A percentile compares a stretch with the other conserved stretches of the same genome.
Evolutionary conservation across 345 rosid genomes (phyloP).

Genomic region (Euclidium syriacum): DNA sequence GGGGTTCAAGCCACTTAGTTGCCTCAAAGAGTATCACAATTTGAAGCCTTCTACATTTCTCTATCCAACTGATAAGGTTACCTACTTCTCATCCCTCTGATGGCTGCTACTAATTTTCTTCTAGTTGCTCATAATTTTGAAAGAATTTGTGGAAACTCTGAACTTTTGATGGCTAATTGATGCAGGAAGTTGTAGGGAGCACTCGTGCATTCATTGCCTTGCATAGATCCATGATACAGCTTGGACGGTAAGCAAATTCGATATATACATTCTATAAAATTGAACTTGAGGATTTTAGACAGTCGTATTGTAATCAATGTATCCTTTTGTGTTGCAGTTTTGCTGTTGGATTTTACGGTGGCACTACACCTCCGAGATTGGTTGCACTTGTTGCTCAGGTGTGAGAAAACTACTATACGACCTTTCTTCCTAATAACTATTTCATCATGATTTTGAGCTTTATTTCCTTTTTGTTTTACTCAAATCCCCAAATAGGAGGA

Average conservation of each 20-base stretch:
- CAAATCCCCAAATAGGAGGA: conserved; percentile 55
- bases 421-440: conserved; percentile 6
- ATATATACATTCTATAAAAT: not conserved
- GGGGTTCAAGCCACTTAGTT: conserved; percentile 91
- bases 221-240: conserved; percentile 77
- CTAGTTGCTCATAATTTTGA: not conserved
- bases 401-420: conserved; percentile 36
- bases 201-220: conserved; percentile 69
- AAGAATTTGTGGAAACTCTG: not conserved
- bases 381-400: conserved; percentile 95
- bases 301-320: not conserved
- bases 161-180: conserved; percentile 10
- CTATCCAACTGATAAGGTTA: conserved; percentile 87
- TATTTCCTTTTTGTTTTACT: not conserved
- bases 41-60: conserved; percentile 90
- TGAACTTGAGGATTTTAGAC: not conserved
- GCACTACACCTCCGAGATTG: conserved; percentile 58
- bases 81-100: not conserved
- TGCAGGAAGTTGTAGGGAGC: conserved; percentile 94
- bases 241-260: conserved; percentile 58
- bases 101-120: not conserved
- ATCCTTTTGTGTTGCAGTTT: conserved; percentile 41
- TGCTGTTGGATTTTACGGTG: conserved; percentile 80
- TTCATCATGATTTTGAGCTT: not conserved
- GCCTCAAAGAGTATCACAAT: conserved; percentile 91